These are phyloP conservation scores for Fraxinus velutina DNA, from an alignment of 305 asterid species.

Conservation along the genomic window DNA sequence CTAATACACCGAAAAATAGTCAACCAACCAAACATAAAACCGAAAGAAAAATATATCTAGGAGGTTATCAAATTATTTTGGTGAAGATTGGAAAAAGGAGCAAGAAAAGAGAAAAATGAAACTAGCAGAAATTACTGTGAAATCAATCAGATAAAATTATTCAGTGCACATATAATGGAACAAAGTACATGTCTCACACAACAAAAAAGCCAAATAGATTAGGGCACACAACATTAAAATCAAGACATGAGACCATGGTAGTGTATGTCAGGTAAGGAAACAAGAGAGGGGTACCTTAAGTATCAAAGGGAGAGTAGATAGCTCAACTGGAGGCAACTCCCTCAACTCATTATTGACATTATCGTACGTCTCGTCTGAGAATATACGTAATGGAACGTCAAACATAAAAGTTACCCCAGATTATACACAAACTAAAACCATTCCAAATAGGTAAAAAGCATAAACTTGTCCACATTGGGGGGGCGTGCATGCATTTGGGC, in stretches of 20 bases:
- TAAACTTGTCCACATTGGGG: neutral
- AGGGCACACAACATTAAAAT: neutral
- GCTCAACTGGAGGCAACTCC: slow-evolving; percentile 92
- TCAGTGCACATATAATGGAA: neutral
- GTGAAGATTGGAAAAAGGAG: neutral
- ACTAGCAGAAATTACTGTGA: neutral
- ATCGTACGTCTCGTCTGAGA: slow-evolving; percentile 70
- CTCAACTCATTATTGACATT: slow-evolving; percentile 67
- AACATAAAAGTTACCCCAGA: slow-evolving; percentile 10
- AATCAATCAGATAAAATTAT: neutral
- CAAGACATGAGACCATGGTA: neutral
- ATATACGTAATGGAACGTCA: slow-evolving; percentile 27
- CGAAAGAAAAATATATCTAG: neutral
- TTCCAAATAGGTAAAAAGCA: neutral
- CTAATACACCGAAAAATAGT: neutral
- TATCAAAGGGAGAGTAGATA: slow-evolving; percentile 76
- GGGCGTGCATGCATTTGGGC: neutral
- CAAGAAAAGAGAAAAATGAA: slow-evolving; percentile 14
- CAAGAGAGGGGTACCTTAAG: slow-evolving; percentile 62
- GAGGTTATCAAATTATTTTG: neutral
- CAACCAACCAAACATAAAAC: neutral
- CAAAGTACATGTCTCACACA: slow-evolving; percentile 1
- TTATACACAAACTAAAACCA: slow-evolving; percentile 8
- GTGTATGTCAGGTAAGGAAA: neutral
- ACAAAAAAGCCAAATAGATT: neutral